Percentiles rank a stretch among this genome's conserved stretches.
Conservation (phyloP, 768 basidiomycete genomes). For the Trichaptum fuscoviolaceum region DNA sequence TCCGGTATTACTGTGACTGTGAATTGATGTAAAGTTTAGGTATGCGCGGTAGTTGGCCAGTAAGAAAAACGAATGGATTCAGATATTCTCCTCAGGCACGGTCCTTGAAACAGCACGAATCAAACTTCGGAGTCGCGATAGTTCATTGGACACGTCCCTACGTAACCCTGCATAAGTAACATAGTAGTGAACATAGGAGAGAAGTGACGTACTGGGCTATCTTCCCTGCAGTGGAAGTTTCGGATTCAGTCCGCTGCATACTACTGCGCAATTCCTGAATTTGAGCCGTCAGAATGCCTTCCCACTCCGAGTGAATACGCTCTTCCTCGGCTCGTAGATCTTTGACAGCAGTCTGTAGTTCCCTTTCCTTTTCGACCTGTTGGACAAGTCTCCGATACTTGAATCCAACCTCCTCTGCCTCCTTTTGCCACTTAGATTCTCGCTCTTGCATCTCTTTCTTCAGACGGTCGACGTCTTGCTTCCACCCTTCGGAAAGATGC, state of each 20-base stretch:
- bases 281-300: slow-evolving; percentile 33
- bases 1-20: not conserved
- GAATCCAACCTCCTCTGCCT: slow-evolving; percentile 61
- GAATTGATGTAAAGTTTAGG: not conserved
- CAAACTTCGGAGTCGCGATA: slow-evolving; percentile 64
- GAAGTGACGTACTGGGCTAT: slow-evolving; percentile 59
- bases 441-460: slow-evolving; percentile 69
- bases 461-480: slow-evolving; percentile 64
- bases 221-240: slow-evolving; percentile 51
- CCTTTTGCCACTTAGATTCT: slow-evolving; percentile 63
- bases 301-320: slow-evolving; percentile 22
- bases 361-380: slow-evolving; percentile 47
- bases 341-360: slow-evolving; percentile 34
- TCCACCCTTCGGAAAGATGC: slow-evolving; percentile 66
- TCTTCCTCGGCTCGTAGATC: slow-evolving; percentile 45
- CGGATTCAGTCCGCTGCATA: slow-evolving; percentile 47
- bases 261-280: slow-evolving; percentile 56
- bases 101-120: slow-evolving; percentile 37
- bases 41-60: not conserved
- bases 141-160: slow-evolving; percentile 57
- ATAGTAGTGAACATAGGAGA: slow-evolving; percentile 3
- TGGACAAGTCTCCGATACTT: slow-evolving; percentile 65
- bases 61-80: not conserved
- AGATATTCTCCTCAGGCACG: not conserved
- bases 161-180: slow-evolving; percentile 12